Evolutionary conservation across 2,329 filamentous ascomycete species (phyloP).

Genomic region (Penicillium janthinellum): DNA sequence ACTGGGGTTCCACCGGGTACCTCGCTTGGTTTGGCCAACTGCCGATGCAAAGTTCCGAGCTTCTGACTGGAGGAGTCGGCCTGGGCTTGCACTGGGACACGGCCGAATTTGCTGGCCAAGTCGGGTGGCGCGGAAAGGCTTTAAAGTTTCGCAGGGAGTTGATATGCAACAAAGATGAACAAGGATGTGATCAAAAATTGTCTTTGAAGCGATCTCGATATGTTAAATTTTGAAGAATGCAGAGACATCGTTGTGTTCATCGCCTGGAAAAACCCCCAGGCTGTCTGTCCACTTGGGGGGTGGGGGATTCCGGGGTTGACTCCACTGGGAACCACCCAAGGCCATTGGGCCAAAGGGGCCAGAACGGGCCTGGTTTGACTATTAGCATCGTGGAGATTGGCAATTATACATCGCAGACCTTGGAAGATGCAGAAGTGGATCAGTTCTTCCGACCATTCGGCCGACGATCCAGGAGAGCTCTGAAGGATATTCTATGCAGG

Average conservation of each 20-base stretch:
- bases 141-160: not conserved
- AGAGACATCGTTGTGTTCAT: not conserved
- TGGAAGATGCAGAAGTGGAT: not conserved
- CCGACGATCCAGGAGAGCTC: not conserved
- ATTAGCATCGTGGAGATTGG: not conserved
- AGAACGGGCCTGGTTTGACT: not conserved
- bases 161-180: not conserved
- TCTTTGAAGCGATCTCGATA: not conserved
- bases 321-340: not conserved
- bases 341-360: not conserved
- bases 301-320: constrained; percentile 9
- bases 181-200: not conserved
- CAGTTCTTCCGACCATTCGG: not conserved
- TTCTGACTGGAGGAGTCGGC: constrained; percentile 1
- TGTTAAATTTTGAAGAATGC: not conserved
- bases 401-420: not conserved
- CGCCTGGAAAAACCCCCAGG: not conserved
- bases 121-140: constrained; percentile 6
- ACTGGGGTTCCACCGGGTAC: not conserved
- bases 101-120: constrained; percentile 3
- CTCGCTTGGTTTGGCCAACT: constrained; percentile 13
- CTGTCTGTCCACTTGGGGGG: not conserved
- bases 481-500: too few relatives aligned
- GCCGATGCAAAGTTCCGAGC: constrained; percentile 9
- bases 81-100: not conserved